A percentile compares a stretch with the other conserved stretches of the same genome.
Evolutionary conservation across 2,329 filamentous ascomycete genomes (phyloP).

Genomic region (Davidsoniella virescens): DNA sequence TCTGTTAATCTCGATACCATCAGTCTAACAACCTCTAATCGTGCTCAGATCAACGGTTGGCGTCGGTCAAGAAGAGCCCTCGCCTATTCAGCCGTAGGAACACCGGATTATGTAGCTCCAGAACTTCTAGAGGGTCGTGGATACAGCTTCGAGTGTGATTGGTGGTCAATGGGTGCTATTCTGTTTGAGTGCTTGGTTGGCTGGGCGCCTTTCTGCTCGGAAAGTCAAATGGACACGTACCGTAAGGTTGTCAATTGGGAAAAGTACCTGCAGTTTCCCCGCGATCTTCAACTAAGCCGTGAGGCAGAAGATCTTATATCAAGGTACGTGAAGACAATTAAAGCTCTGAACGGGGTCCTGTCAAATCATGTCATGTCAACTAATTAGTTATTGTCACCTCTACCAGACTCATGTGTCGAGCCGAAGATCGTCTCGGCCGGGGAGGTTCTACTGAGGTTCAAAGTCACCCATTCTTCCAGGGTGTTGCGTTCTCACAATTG

Average conservation of each 20-base stretch:
- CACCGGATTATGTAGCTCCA: constrained; percentile 94
- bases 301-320: constrained; percentile 88
- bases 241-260: constrained; percentile 99
- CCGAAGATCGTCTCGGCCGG: constrained; percentile 78
- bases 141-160: constrained; percentile 94
- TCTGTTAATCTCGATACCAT: constrained; percentile 96
- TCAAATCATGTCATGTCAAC: constrained; percentile 12
- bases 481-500: constrained; percentile 86
- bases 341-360: constrained; percentile 19
- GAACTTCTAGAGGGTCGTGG: constrained; percentile 96
- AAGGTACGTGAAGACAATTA: constrained; percentile 41
- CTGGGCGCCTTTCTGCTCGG: constrained; percentile 97
- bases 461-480: constrained; percentile 86
- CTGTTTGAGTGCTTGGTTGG: constrained; percentile 99
- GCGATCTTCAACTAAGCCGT: constrained; percentile 73
- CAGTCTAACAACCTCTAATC: constrained; percentile 93
- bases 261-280: constrained; percentile 87
- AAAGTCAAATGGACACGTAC: constrained; percentile 95
- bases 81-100: constrained; percentile 96
- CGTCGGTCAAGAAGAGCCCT: constrained; percentile 86
- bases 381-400: neutral
- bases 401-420: constrained; percentile 78
- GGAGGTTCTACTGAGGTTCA: constrained; percentile 86
- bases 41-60: constrained; percentile 97
- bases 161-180: constrained; percentile 97